Conservation (phyloP, 306 rosid genomes). For the Prunus campanulata region DNA sequence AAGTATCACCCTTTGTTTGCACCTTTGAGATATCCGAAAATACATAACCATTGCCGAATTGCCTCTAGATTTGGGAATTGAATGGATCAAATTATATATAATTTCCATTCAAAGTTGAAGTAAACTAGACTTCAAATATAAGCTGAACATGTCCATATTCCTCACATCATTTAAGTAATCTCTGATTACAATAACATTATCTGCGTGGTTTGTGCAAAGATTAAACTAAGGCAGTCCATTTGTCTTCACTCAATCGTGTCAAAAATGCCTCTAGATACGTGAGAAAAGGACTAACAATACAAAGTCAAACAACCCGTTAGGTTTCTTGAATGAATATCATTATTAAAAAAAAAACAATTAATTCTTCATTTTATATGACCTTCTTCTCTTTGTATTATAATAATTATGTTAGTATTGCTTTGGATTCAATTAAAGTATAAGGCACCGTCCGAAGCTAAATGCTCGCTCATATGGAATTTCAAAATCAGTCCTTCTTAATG, state of each 20-base stretch:
- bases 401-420: not conserved
- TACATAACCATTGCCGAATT: not conserved
- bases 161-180: not conserved
- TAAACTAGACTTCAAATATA: not conserved
- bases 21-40: not conserved
- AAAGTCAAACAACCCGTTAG: slow-evolving; percentile 9
- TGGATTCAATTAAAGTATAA: slow-evolving; percentile 1
- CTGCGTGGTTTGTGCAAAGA: not conserved
- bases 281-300: not conserved
- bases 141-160: slow-evolving; percentile 11
- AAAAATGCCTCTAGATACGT: not conserved
- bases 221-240: not conserved
- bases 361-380: not conserved
- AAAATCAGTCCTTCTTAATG: not conserved
- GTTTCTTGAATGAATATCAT: not conserved
- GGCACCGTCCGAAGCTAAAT: not conserved
- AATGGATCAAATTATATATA: not conserved
- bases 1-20: not conserved
- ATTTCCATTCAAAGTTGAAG: not conserved
- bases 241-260: slow-evolving; percentile 5
- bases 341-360: not conserved
- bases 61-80: slow-evolving; percentile 9
- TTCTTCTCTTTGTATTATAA: not conserved
- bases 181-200: no score
- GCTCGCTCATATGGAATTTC: not conserved